A percentile compares a stretch with the other conserved stretches of the same genome.
Conservation (phyloP, 1,284 basidiomycete genomes). For the Sparassis latifolia region DNA sequence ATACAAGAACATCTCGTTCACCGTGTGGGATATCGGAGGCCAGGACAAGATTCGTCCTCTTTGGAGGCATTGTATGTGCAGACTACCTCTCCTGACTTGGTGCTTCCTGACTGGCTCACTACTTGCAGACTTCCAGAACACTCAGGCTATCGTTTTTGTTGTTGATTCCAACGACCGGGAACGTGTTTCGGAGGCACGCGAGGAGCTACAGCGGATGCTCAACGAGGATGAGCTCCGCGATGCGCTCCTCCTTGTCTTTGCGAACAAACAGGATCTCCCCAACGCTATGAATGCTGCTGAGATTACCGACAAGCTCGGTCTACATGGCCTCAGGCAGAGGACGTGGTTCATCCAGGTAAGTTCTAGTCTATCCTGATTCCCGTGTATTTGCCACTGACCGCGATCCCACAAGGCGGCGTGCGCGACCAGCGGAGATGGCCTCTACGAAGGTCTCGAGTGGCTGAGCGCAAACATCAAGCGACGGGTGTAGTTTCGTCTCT, state of each 20-base stretch:
- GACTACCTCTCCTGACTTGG: neutral
- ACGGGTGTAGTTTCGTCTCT: constrained; percentile 47
- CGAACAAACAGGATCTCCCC: constrained; percentile 98
- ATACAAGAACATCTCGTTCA: constrained; percentile 91
- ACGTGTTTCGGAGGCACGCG: constrained; percentile 97
- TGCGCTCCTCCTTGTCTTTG: constrained; percentile 96
- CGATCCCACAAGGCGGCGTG: constrained; percentile 74
- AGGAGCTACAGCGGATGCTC: constrained; percentile 99
- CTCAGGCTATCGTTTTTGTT: constrained; percentile 99
- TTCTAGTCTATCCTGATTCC: constrained; percentile 12
- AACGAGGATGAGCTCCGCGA: constrained; percentile 99
- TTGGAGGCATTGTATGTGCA: constrained; percentile 93
- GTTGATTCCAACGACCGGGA: constrained; percentile 99
- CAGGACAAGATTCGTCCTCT: constrained; percentile 86
- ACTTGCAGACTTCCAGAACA: constrained; percentile 96
- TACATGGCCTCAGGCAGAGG: constrained; percentile 94
- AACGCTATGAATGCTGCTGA: constrained; percentile 99
- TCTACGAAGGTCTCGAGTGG: constrained; percentile 99
- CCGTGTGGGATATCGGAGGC: constrained; percentile 88
- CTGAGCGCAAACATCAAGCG: constrained; percentile 87
- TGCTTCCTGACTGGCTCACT: neutral
- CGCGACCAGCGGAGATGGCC: constrained; percentile 97
- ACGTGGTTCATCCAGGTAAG: constrained; percentile 98
- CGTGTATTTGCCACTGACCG: constrained; percentile 8
- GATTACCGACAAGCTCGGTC: constrained; percentile 99